Base-by-base conservation (phyloP, 1,284 basidiomycete species). In the Malassezia japonica region DNA sequence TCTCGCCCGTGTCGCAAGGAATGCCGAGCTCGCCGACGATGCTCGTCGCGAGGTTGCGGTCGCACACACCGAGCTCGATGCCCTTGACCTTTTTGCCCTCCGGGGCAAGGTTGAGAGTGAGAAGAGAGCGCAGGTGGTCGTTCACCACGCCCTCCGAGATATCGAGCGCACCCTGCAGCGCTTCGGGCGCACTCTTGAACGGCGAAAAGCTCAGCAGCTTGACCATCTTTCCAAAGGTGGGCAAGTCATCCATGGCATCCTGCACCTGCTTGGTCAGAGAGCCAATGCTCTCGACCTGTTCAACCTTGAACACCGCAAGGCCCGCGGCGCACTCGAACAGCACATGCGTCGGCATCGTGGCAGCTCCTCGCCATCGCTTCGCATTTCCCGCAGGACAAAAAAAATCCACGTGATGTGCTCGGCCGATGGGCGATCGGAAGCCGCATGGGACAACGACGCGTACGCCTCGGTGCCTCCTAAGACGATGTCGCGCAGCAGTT, bases 291-390 rank as follows among this genome's bases (percentile, higher is more conserved):
- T 96, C 91, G 59, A 83, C 80, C 60, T 91, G 82, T 61, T 86
- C 84, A 64, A 86, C 84, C 73, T 90, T 82, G 76, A 96, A 96
- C 59, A 98, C 79, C 51, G 87, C 89, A 79, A 92, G 94, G 57
- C 92, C 92, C 28, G 89, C 90, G 55, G 92, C 84, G 35, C 86
- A 84, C 78, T 98, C 91, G 77, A 91, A 94, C 6, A 98, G 83
- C 61, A 88, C 80, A 77, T 98, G 90, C 25, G 72, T 72, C 47
- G 68, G 65, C 68, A 71, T 72, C 50, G 27, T 61, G 57, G 28
- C 43, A 21, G 15, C 28, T 8, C n/a, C 13, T 46, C 27, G 25
- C 33, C 32, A n/a, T 15, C 16, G 25, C 18, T 23, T 6, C 10
- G 32, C 16, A 12, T 23, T 28, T 8, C 31, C 23, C 20, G 13